Percentiles rank a stretch among this genome's conserved stretches.
Evolutionary conservation across 345 rosid genomes (phyloP).

Genomic region (Acer yangbiense): DNA sequence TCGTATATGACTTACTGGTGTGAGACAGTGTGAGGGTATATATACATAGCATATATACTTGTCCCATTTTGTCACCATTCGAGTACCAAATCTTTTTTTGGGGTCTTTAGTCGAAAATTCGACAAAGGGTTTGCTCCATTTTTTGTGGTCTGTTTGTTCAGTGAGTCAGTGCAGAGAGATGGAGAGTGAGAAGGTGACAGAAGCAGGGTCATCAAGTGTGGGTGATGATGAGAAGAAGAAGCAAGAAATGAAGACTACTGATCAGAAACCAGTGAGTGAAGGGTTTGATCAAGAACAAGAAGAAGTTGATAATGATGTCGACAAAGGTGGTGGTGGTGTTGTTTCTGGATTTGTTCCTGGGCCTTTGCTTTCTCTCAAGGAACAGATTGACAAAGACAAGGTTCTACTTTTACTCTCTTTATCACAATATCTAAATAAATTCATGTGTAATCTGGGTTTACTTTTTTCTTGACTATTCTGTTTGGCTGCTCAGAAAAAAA

Average conservation of each 20-base stretch:
- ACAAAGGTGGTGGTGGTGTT: slow-evolving; percentile 25
- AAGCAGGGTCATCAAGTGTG: slow-evolving; percentile 32
- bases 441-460: not conserved
- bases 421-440: not conserved
- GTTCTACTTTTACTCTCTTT: slow-evolving; percentile 22
- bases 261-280: slow-evolving; percentile 20
- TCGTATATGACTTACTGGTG: not conserved
- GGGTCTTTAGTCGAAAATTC: not conserved
- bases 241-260: slow-evolving; percentile 20
- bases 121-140: slow-evolving; percentile 10
- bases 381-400: slow-evolving; percentile 64
- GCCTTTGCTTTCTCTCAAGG: slow-evolving; percentile 56
- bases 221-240: slow-evolving; percentile 17
- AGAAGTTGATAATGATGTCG: slow-evolving; percentile 20
- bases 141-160: not conserved
- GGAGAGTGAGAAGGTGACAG: slow-evolving; percentile 32
- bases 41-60: not conserved
- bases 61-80: not conserved
- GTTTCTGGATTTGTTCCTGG: slow-evolving; percentile 47
- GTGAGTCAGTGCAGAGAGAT: slow-evolving; percentile 19
- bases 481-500: slow-evolving; percentile 10
- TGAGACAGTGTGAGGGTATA: too few relatives aligned
- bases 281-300: slow-evolving; percentile 8
- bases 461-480: not conserved
- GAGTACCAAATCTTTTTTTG: not conserved